These are phyloP conservation scores for Lepidium sativum DNA, from an alignment of 345 rosid genomes.

Conservation along the genomic window DNA sequence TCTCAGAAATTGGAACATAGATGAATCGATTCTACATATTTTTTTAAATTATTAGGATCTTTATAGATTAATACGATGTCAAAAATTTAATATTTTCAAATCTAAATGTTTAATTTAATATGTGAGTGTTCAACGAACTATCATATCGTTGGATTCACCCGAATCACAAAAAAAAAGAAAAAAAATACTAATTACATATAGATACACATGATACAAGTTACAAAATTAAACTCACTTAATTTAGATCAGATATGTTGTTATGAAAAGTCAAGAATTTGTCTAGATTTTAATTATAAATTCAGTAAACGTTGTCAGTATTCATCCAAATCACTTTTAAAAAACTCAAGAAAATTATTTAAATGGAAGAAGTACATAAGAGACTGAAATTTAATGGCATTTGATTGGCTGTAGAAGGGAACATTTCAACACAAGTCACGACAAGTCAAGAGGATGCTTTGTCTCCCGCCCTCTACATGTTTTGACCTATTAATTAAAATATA, in stretches of 20 bases:
- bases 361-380: not conserved
- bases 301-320: not conserved
- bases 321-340: not conserved
- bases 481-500: constrained; percentile 6
- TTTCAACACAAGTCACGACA: constrained; percentile 32
- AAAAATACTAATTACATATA: too few relatives aligned
- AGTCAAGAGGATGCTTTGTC: constrained; percentile 22
- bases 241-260: not conserved
- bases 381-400: constrained; percentile 4
- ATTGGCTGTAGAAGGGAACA: constrained; percentile 26
- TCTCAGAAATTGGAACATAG: too few relatives aligned
- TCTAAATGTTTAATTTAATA: too few relatives aligned
- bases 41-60: too few relatives aligned
- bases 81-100: too few relatives aligned
- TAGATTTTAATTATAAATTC: not conserved
- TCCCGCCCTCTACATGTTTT: constrained; percentile 12
- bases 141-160: too few relatives aligned
- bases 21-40: too few relatives aligned
- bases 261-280: not conserved
- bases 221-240: not conserved
- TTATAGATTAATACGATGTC: too few relatives aligned
- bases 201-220: not conserved
- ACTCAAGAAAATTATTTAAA: not conserved
- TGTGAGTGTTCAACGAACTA: too few relatives aligned
- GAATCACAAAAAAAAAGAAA: too few relatives aligned